These are phyloP conservation scores for Lodderomyces pseudojiufengensis DNA, from an alignment of 1,139 yeast species.

Conservation along the genomic window DNA sequence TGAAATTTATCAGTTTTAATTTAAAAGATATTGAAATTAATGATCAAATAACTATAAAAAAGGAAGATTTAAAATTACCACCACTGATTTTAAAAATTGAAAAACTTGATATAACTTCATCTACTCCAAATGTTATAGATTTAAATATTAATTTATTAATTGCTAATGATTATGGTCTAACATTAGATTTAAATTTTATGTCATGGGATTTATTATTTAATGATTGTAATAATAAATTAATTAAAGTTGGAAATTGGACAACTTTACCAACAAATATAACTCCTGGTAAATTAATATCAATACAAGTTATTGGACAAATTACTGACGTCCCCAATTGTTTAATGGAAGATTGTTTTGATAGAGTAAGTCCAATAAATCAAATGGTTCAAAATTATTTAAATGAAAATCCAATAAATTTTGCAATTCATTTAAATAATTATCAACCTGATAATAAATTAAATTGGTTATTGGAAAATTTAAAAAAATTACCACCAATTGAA, in stretches of 20 bases:
- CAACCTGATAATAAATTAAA: constrained; percentile 14
- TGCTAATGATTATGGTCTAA: constrained; percentile 18
- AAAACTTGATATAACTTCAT: constrained; percentile 7
- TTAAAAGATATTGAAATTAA: constrained; percentile 18
- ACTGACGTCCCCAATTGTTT: constrained; percentile 18
- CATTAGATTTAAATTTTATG: constrained; percentile 18
- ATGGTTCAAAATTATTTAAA: constrained; percentile 20
- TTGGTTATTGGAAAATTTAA: constrained; percentile 25
- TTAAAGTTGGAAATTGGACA: constrained; percentile 25
- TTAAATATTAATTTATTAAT: constrained; percentile 9
- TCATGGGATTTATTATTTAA: constrained; percentile 27
- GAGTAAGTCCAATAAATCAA: constrained; percentile 22
- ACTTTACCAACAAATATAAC: constrained; percentile 16
- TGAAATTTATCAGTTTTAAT: constrained; percentile 15
- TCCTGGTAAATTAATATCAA: constrained; percentile 16
- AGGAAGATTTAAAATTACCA: constrained; percentile 11
- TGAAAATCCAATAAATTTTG: constrained; percentile 19
- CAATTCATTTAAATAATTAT: constrained; percentile 18
- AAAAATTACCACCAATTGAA: constrained; percentile 6
- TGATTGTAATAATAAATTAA: constrained; percentile 21
- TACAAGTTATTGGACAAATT: constrained; percentile 14
- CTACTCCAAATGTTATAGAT: constrained; percentile 2
- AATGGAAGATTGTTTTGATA: constrained; percentile 19
- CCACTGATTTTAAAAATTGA: constrained; percentile 14
- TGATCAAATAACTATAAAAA: constrained; percentile 15